phyloP scores from a whole-genome alignment of 306 rosid species.

The Dryas alaskensis region DNA sequence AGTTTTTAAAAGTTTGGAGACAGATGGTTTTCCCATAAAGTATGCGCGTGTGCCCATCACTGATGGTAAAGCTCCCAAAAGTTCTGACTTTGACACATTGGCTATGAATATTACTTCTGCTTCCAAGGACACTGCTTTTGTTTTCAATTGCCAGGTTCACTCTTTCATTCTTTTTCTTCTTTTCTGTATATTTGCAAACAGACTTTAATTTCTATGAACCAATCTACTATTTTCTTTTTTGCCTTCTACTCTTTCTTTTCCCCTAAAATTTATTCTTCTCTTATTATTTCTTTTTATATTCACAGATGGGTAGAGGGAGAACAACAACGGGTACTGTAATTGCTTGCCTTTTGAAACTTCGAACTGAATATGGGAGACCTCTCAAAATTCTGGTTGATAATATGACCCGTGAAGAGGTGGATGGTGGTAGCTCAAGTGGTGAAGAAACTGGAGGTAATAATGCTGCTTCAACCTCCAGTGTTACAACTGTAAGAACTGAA shows the following conservation, averaged over 20 bases:
- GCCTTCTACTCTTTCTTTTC: slow-evolving; percentile 14
- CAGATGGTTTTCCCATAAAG: slow-evolving; percentile 75
- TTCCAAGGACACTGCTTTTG: slow-evolving; percentile 69
- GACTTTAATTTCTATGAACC: background rate
- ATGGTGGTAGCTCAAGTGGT: slow-evolving; percentile 71
- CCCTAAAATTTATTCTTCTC: slow-evolving; percentile 7
- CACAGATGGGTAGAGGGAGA: slow-evolving; percentile 92
- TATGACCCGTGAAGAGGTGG: slow-evolving; percentile 43
- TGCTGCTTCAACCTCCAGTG: slow-evolving; percentile 30
- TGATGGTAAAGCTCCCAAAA: slow-evolving; percentile 90
- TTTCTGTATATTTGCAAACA: slow-evolving; percentile 11
- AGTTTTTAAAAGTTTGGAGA: slow-evolving; percentile 71
- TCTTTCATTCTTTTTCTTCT: slow-evolving; percentile 16
- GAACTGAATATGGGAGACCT: slow-evolving; percentile 80
- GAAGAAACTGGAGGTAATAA: slow-evolving; percentile 51
- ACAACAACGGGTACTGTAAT: slow-evolving; percentile 93
- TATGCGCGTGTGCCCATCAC: slow-evolving; percentile 95
- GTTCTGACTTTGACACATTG: slow-evolving; percentile 78
- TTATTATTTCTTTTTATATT: slow-evolving; percentile 16
- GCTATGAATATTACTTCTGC: slow-evolving; percentile 77
- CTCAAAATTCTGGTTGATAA: slow-evolving; percentile 59
- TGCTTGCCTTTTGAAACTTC: slow-evolving; percentile 87
- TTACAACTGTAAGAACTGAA: slow-evolving; percentile 36
- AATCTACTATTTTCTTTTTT: background rate
- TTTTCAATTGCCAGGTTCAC: slow-evolving; percentile 87